Evolutionary conservation across 2,329 filamentous ascomycete genomes (phyloP).

Genomic region (Sporothrix protearum): DNA sequence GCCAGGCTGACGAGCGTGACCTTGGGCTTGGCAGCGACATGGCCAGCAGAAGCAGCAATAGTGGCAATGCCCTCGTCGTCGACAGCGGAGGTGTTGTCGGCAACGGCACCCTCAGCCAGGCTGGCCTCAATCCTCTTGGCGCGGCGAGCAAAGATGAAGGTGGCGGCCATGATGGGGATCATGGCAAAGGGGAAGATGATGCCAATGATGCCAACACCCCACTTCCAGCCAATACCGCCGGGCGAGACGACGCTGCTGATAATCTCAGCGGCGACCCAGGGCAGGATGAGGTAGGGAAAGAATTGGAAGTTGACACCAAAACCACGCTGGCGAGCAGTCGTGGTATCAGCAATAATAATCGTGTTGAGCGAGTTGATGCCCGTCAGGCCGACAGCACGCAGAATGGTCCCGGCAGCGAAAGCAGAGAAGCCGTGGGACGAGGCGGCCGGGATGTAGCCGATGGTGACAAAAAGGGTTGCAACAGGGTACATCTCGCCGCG

Average conservation of each 20-base stretch:
- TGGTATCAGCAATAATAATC: constrained; percentile 61
- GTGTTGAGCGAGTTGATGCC: constrained; percentile 60
- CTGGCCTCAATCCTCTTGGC: constrained; percentile 42
- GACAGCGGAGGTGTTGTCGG: background rate
- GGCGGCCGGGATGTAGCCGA: constrained; percentile 59
- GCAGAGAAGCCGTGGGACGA: constrained; percentile 50
- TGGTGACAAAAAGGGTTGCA: constrained; percentile 50
- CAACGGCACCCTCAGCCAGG: constrained; percentile 35
- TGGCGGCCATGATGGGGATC: constrained; percentile 46
- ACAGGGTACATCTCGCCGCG: constrained; percentile 58
- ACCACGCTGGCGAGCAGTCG: constrained; percentile 48
- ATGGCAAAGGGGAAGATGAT: constrained; percentile 53
- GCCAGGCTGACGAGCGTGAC: constrained; percentile 36
- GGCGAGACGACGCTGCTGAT: constrained; percentile 35
- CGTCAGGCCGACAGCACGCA: constrained; percentile 57
- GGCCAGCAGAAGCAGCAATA: background rate
- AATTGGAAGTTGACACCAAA: constrained; percentile 48
- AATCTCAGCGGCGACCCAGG: constrained; percentile 54
- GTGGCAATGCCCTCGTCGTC: background rate
- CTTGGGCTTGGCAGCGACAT: background rate
- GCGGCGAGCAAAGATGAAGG: constrained; percentile 48
- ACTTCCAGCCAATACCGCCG: constrained; percentile 46
- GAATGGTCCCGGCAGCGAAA: constrained; percentile 53
- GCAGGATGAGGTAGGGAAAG: constrained; percentile 53
- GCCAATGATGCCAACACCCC: constrained; percentile 56